phyloP scores from a whole-genome alignment of 495 filamentous ascomycete genomes.

The Aspergillus saccharolyticus region DNA sequence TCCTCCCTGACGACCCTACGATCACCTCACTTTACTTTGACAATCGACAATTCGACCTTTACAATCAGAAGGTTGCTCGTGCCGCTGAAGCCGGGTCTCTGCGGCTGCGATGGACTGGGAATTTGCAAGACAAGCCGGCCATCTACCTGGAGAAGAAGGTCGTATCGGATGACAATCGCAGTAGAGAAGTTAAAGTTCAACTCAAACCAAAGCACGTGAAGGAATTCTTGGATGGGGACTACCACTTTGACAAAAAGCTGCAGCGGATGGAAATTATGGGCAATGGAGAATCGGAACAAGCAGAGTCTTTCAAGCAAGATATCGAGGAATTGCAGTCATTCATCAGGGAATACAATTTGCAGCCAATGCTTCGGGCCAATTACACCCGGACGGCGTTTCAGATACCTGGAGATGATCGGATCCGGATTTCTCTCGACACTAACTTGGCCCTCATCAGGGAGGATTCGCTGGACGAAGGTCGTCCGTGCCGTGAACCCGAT shows the following conservation, averaged over 20 bases:
- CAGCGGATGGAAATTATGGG: conserved; percentile 71
- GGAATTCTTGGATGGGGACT: conserved; percentile 78
- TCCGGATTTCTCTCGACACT: conserved; percentile 89
- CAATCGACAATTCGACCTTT: conserved; percentile 75
- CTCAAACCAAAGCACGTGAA: conserved; percentile 94
- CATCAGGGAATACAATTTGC: conserved; percentile 68
- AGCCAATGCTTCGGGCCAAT: conserved; percentile 85
- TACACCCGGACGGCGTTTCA: conserved; percentile 96
- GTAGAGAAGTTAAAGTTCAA: conserved; percentile 68
- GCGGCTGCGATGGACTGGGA: conserved; percentile 86
- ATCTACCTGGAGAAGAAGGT: conserved; percentile 88
- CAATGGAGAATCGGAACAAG: conserved; percentile 55
- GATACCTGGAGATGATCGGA: conserved; percentile 85
- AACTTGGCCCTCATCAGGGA: conserved; percentile 89
- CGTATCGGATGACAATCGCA: conserved; percentile 65
- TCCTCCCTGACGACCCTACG: conserved; percentile 73
- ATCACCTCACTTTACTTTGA: conserved; percentile 97
- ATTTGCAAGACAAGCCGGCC: conserved; percentile 69
- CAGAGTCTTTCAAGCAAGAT: conserved; percentile 56
- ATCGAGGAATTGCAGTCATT: conserved; percentile 77
- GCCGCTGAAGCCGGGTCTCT: conserved; percentile 75
- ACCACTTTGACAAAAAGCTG: conserved; percentile 86
- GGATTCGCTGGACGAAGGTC: conserved; percentile 73
- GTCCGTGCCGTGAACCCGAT: conserved; percentile 80
- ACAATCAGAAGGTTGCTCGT: conserved; percentile 76